These are phyloP conservation scores for Fusarium hostae DNA, from an alignment of 2,329 filamentous ascomycete species.

Conservation along the genomic window DNA sequence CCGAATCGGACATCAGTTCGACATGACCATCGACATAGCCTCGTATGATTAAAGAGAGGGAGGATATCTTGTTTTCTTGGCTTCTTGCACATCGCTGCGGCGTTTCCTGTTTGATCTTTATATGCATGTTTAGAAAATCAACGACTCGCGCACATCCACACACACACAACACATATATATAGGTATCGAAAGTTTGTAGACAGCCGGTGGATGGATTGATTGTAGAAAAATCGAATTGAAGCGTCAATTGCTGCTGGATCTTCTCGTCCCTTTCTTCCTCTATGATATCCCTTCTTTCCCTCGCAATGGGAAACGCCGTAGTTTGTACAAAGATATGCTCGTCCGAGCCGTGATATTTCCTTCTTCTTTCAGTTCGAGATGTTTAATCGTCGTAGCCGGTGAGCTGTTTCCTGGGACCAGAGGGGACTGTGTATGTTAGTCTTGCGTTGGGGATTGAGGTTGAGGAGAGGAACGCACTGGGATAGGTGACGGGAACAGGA, in stretches of 20 bases:
- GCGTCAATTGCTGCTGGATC: slow-evolving; percentile 43
- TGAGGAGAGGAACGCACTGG: slow-evolving; percentile 70
- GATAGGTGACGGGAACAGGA: slow-evolving; percentile 89
- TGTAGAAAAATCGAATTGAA: slow-evolving; percentile 43
- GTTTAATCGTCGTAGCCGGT: slow-evolving; percentile 69
- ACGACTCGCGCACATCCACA: slow-evolving; percentile 27
- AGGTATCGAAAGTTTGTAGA: slow-evolving; percentile 24
- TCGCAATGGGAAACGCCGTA: slow-evolving; percentile 38
- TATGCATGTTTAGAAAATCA: slow-evolving; percentile 33
- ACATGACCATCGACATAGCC: slow-evolving; percentile 22
- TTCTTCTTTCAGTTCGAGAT: slow-evolving; percentile 13
- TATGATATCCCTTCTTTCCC: slow-evolving; percentile 33
- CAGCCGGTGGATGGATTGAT: slow-evolving; percentile 6
- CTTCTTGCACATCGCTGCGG: slow-evolving; percentile 29
- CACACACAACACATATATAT: slow-evolving; percentile 22
- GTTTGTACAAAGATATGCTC: slow-evolving; percentile 42
- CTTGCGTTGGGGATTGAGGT: neutral
- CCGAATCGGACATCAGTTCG: slow-evolving; percentile 32
- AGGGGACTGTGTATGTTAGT: slow-evolving; percentile 59
- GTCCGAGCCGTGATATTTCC: slow-evolving; percentile 17
- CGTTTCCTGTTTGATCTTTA: slow-evolving; percentile 20
- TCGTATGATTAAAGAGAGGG: slow-evolving; percentile 18
- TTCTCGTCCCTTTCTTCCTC: slow-evolving; percentile 35
- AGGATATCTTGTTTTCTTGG: slow-evolving; percentile 11
- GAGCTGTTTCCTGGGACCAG: slow-evolving; percentile 68